These are phyloP conservation scores for Zymoseptoria crescenta DNA, from an alignment of 2,329 filamentous ascomycete genomes.

Conservation along the genomic window DNA sequence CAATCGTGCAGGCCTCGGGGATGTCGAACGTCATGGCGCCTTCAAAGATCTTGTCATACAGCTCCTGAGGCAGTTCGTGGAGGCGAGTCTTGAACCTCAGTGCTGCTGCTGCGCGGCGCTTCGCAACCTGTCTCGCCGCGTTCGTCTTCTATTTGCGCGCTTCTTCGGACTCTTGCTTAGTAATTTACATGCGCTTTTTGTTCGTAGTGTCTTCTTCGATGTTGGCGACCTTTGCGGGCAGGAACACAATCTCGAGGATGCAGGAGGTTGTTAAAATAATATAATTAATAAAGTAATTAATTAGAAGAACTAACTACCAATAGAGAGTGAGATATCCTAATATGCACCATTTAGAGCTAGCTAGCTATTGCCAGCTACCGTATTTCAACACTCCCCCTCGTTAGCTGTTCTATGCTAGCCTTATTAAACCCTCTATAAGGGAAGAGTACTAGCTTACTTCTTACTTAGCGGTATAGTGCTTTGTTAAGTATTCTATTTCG, in stretches of 20 bases:
- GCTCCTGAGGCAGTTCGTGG: not conserved
- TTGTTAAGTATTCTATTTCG: no score
- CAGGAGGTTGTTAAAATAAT: no score
- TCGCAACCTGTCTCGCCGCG: not conserved
- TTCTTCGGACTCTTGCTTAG: not conserved
- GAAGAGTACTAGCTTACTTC: no score
- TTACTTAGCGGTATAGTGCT: no score
- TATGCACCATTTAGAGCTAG: no score
- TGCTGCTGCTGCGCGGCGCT: not conserved
- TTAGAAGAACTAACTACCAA: no score
- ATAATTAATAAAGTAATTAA: no score
- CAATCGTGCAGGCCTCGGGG: not conserved
- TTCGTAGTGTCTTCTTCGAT: not conserved
- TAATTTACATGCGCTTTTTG: not conserved
- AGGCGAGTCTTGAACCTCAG: not conserved
- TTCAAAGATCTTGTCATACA: not conserved
- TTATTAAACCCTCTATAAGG: no score
- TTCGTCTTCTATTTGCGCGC: not conserved
- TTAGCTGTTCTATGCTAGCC: no score
- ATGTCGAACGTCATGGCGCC: not conserved
- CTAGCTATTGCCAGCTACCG: no score
- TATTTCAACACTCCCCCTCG: no score
- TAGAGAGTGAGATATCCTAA: no score
- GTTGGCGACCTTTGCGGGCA: not conserved
- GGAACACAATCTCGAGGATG: not conserved